These are phyloP conservation scores for Nigrograna mackinnonii DNA, from an alignment of 2,329 filamentous ascomycete genomes.

Conservation along the genomic window DNA sequence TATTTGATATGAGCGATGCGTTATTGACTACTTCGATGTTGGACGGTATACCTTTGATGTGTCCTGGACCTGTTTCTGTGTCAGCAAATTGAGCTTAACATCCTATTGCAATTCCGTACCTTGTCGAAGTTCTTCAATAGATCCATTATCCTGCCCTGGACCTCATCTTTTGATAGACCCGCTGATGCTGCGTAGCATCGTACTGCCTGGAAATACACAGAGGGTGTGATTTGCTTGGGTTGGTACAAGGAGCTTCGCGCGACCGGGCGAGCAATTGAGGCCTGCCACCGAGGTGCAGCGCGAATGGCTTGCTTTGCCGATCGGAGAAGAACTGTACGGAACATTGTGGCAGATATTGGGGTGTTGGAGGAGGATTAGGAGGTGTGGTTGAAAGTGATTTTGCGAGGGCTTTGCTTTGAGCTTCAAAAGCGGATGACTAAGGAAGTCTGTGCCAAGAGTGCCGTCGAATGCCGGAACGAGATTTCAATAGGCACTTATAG, in stretches of 20 bases:
- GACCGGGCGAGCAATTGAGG: conserved; percentile 62
- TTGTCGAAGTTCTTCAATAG: conserved; percentile 97
- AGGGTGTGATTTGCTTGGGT: conserved; percentile 63
- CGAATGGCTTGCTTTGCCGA: conserved; percentile 62
- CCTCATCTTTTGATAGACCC: conserved; percentile 79
- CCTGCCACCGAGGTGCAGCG: conserved; percentile 45
- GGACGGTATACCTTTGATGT: conserved; percentile 56
- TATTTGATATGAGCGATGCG: conserved; percentile 46
- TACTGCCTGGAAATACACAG: conserved; percentile 68
- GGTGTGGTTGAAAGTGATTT: conserved; percentile 21
- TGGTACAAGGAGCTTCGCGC: conserved; percentile 64
- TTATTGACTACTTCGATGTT: conserved; percentile 1
- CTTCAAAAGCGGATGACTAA: neutral
- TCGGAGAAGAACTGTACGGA: conserved; percentile 84
- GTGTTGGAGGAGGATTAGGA: conserved; percentile 17
- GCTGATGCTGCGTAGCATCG: conserved; percentile 86
- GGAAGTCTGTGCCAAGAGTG: conserved; percentile 4
- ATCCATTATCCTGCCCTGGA: conserved; percentile 89
- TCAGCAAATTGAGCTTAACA: conserved; percentile 25
- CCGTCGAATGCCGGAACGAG: no score
- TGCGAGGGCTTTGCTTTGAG: neutral
- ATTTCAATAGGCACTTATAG: no score
- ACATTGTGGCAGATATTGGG: conserved; percentile 65
- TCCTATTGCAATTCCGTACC: conserved; percentile 55
- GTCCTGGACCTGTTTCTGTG: conserved; percentile 60